Evolutionary conservation across 139 green algal genomes (phyloP), one percentile per base, ranked within the genome.

Genomic region (Picochlorum sp.): DNA sequence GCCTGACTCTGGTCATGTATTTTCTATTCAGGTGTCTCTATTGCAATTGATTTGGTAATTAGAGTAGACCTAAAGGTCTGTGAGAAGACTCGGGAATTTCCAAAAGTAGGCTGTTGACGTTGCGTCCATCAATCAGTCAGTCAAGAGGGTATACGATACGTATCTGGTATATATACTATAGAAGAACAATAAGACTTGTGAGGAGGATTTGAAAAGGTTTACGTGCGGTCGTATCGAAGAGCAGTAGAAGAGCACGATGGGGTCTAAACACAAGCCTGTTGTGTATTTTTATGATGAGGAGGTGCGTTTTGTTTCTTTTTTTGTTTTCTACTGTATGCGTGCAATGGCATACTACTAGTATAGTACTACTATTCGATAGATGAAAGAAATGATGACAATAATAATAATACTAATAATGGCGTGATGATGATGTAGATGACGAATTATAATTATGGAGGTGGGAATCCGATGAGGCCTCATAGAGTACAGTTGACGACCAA

Each of bases 211-310:
- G 15, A 51, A 18, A 54, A 20, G n/a, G 47, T 54, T 26, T 54
- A 6, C n/a, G 47, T 54, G 15, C 45, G 14, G 14, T 20, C 45
- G 14, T 18, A 14, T 20, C 3, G 45, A 18, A 18, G 11, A 26
- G 47, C 11, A 54, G 16, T 26, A 9, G 47, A 54, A 54, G n/a
- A 54, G 47, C 16, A 54, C 8, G 15, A 77, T 77, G 70, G 63
- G 38, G 16, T 20, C 69, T 16, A 75, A 69, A 57, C 47, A 75
- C 45, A 75, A 73, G 58, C 69, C 32, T 6, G 84, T 92, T 13
- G 66, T 78, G 1, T 98, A 98, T 64, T 97, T 93, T 56, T 97
- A 98, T 67, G 91, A 98, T 69, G 80, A 94, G 45, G 90, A 98
- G 56, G 81, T 95, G 51, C 2, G 51, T 30, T 9, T 32, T 34